These are phyloP conservation scores for Wickerhamiella domercqiae DNA, from an alignment of 805 yeast species.

Conservation along the genomic window DNA sequence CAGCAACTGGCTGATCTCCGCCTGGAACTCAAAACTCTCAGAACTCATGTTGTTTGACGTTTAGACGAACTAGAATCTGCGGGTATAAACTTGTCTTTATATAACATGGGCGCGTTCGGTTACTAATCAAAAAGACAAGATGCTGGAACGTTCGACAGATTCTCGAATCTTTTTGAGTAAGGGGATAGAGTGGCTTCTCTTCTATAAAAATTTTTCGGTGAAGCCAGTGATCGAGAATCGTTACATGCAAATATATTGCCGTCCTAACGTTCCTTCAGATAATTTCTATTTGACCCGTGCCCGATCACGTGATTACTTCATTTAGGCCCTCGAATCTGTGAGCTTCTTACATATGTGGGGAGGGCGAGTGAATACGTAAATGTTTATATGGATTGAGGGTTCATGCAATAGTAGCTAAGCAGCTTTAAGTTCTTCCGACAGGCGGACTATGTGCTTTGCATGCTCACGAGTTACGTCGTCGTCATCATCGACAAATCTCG, in stretches of 20 bases:
- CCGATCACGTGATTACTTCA: too few relatives aligned
- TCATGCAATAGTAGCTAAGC: too few relatives aligned
- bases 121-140: constrained; percentile 3
- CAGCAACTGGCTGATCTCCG: constrained; percentile 99
- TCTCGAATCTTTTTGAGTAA: not conserved
- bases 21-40: constrained; percentile 69
- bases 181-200: not conserved
- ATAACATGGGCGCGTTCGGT: not conserved
- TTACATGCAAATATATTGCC: too few relatives aligned
- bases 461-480: constrained; percentile 24
- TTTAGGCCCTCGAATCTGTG: too few relatives aligned
- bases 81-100: not conserved
- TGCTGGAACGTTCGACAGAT: constrained; percentile 2
- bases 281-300: too few relatives aligned
- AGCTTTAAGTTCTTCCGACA: not conserved
- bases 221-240: too few relatives aligned
- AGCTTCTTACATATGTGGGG: too few relatives aligned
- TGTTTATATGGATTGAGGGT: too few relatives aligned
- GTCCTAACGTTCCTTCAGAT: too few relatives aligned
- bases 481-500: constrained; percentile 11
- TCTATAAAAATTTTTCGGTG: too few relatives aligned
- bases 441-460: not conserved
- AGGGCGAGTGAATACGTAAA: too few relatives aligned
- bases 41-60: constrained; percentile 18
- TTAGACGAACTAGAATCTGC: not conserved